Evolutionary conservation across 1,284 basidiomycete species (phyloP), one percentile per base, ranked within the genome.

Genomic region (Athelia psychrophila): DNA sequence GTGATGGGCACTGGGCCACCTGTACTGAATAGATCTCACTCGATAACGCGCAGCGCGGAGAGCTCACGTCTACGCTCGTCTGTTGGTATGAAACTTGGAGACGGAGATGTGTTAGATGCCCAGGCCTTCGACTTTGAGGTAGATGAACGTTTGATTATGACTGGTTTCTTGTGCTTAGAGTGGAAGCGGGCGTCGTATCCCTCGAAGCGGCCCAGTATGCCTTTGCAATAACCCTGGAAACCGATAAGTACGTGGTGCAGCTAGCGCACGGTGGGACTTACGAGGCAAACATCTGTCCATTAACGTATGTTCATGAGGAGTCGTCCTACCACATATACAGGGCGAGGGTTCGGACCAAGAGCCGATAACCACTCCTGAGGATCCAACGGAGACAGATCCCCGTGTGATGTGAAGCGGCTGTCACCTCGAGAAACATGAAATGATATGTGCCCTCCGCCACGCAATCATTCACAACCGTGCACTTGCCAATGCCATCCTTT

Each of bases 401-500:
- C 27, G 13, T 30, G 13, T 13, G 27, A 30, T 30, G 27, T 13
- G 12, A 19, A 33, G 35, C 20, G 24, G 3, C 36, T 69, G 77
- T 47, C 52, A 83, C 88, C 75, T 88, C 84, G 55, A 94, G 74
- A 66, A 95, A 95, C 93, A 95, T 95, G 50, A 95, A 77, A 67
- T 94, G 91, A 44, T 88, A 86, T 12, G 82, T 72, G 42, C 79
- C 75, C 64, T 92, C 84, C 2, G 91, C 91, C 6, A 91, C 80
- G 60, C 88, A 92, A 64, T 95, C 91, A 48, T 78, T 75, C 25
- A 78, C 53, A 2, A 89, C 90, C 0, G 80, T 84, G 56, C 88
- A 88, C 58, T 74, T 84, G 2, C 90, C 90, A 48, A 93, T 90
- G 15, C 89, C 91, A 0, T 90, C 90, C 63, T 91, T 91, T 2